Evolutionary conservation across 2,329 filamentous ascomycete genomes (phyloP).

Genomic region (Lecanicillium sp.): DNA sequence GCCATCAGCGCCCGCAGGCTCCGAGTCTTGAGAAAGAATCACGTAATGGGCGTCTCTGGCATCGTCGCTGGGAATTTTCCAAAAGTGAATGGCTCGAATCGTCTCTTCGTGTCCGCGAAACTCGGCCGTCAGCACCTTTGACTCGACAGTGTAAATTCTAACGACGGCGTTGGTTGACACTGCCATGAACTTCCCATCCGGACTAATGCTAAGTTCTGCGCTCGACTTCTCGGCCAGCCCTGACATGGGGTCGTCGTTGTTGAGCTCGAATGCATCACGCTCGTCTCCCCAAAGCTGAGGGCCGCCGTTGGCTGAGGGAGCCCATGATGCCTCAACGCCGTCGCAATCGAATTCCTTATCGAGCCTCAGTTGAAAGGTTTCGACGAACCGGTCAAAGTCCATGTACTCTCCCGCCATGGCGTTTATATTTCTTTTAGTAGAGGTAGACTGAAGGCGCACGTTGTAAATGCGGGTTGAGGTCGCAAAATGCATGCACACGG

Average conservation of each 20-base stretch:
- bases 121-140: conserved; percentile 3
- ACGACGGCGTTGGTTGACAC: conserved; percentile 5
- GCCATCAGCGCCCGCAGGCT: conserved; percentile 4
- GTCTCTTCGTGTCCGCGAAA: conserved; percentile 1
- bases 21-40: conserved; percentile 7
- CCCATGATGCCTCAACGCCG: conserved; percentile 2
- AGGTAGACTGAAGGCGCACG: too few species aligned
- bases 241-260: conserved; percentile 1
- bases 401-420: conserved; percentile 9
- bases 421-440: neutral
- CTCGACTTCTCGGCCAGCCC: conserved; percentile 6
- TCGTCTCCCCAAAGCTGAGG: conserved; percentile 3
- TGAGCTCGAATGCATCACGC: conserved; percentile 6
- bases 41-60: neutral
- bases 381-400: conserved; percentile 10
- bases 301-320: conserved; percentile 5
- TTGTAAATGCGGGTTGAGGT: too few species aligned
- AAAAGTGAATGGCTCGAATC: conserved; percentile 2
- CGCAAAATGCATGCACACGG: too few species aligned
- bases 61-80: neutral
- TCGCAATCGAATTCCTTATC: conserved; percentile 6
- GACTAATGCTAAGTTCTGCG: neutral
- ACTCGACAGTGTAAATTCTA: conserved; percentile 6
- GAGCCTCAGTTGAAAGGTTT: conserved; percentile 6
- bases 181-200: conserved; percentile 4